Percentiles rank a stretch among this genome's conserved stretches.
Evolutionary conservation across 495 filamentous ascomycete species (phyloP).

Genomic region (Aeminium ludgeri): DNA sequence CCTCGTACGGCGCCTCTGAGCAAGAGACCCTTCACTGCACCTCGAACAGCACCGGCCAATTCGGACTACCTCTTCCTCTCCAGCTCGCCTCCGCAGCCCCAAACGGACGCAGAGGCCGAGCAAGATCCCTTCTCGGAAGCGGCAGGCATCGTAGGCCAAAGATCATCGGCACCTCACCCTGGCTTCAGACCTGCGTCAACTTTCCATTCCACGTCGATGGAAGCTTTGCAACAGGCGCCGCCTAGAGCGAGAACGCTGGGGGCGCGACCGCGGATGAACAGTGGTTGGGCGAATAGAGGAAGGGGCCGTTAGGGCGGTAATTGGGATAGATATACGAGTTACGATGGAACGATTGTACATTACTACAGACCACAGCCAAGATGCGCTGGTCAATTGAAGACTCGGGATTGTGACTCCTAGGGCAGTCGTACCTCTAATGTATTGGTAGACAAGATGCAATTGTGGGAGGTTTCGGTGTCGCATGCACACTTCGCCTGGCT

Average conservation of each 20-base stretch:
- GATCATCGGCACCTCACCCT: conserved; percentile 3
- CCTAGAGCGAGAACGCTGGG: conserved; percentile 36
- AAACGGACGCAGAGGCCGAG: conserved; percentile 4
- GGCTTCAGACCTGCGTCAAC: conserved; percentile 27
- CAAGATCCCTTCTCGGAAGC: background rate
- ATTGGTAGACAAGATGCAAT: too few species aligned
- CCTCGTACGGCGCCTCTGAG: conserved; percentile 16
- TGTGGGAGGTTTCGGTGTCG: too few species aligned
- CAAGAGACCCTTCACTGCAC: background rate
- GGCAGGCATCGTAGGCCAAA: background rate
- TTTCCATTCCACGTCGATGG: conserved; percentile 38
- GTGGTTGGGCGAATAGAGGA: conserved; percentile 19
- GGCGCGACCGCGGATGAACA: conserved; percentile 38
- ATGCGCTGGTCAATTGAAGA: too few species aligned
- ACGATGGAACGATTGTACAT: too few species aligned
- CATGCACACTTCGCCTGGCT: too few species aligned
- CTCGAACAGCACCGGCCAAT: conserved; percentile 5
- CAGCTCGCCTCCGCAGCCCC: conserved; percentile 26
- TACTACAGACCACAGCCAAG: too few species aligned
- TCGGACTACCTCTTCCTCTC: conserved; percentile 28
- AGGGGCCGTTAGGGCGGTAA: background rate
- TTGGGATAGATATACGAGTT: too few species aligned
- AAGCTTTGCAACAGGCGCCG: conserved; percentile 21
- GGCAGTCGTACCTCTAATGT: too few species aligned
- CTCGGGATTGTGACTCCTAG: too few species aligned